Evolutionary conservation across 2,329 filamentous ascomycete genomes (phyloP).

Genomic region (Elsinoe necatrix): DNA sequence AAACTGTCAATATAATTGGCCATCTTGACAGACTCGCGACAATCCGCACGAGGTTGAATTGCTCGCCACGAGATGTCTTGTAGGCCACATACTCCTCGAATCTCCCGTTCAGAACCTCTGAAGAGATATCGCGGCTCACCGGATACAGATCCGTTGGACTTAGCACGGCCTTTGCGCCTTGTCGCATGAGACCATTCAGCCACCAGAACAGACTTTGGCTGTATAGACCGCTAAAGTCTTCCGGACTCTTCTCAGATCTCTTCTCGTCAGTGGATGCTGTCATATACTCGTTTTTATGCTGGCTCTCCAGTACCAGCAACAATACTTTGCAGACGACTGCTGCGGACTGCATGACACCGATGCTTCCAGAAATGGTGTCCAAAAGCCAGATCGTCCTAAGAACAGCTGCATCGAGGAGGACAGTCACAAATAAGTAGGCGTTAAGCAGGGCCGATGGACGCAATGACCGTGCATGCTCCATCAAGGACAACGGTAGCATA

Average conservation of each 20-base stretch:
- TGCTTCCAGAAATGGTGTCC: slow-evolving; percentile 18
- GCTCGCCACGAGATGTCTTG: not conserved
- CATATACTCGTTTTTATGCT: not conserved
- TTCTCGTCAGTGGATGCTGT: not conserved
- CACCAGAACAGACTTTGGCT: slow-evolving; percentile 16
- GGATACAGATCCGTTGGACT: slow-evolving; percentile 14
- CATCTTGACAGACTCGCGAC: slow-evolving; percentile 4
- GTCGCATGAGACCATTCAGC: slow-evolving; percentile 15
- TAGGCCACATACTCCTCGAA: not conserved
- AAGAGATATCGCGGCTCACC: slow-evolving; percentile 13
- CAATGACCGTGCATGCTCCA: slow-evolving; percentile 17
- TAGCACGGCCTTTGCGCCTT: slow-evolving; percentile 10
- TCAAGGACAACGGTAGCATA: slow-evolving; percentile 13
- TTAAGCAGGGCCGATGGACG: slow-evolving; percentile 17
- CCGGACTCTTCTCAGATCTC: slow-evolving; percentile 5
- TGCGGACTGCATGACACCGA: slow-evolving; percentile 30
- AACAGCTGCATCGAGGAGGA: slow-evolving; percentile 14
- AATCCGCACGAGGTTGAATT: not conserved
- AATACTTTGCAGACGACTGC: slow-evolving; percentile 28
- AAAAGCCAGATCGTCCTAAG: slow-evolving; percentile 23
- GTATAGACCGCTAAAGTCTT: slow-evolving; percentile 15
- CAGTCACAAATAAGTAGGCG: slow-evolving; percentile 16
- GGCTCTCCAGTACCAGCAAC: not conserved
- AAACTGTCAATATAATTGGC: slow-evolving; percentile 27
- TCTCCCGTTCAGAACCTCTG: slow-evolving; percentile 1